phyloP scores from a whole-genome alignment of 345 rosid species.

The Alliaria petiolata region DNA sequence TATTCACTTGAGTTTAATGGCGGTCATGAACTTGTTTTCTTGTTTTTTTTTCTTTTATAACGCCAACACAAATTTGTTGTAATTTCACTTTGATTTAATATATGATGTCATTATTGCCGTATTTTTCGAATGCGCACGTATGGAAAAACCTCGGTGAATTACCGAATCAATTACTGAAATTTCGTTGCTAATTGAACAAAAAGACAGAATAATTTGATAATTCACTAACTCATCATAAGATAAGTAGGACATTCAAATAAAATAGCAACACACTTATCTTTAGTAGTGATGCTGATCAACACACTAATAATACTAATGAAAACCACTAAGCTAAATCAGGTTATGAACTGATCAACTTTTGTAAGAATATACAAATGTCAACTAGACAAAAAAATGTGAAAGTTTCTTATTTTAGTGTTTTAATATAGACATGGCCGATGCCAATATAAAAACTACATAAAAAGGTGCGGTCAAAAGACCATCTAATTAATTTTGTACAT shows the following conservation, averaged over 20 bases:
- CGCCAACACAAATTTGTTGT: no score
- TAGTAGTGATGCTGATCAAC: neutral
- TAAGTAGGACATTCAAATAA: neutral
- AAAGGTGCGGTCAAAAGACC: neutral
- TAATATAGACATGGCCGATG: neutral
- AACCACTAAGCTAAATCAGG: neutral
- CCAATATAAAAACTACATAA: neutral
- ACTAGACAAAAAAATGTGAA: neutral
- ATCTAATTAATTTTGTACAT: neutral
- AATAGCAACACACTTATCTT: neutral
- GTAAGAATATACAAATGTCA: neutral
- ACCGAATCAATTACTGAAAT: no score
- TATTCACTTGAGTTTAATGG: neutral
- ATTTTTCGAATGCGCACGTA: no score
- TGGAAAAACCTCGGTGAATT: no score
- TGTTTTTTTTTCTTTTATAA: no score
- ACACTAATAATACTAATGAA: neutral
- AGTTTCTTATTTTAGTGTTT: neutral
- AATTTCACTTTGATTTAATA: no score
- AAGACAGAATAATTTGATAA: neutral
- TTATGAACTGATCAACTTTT: neutral
- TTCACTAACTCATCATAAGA: neutral
- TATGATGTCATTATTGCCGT: no score
- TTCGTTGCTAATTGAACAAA: no score
- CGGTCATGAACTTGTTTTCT: neutral